Evolutionary conservation across 1,139 yeast genomes (phyloP), one percentile per base, ranked within the genome.

Genomic region (Saccharomycopsis crataegensis): DNA sequence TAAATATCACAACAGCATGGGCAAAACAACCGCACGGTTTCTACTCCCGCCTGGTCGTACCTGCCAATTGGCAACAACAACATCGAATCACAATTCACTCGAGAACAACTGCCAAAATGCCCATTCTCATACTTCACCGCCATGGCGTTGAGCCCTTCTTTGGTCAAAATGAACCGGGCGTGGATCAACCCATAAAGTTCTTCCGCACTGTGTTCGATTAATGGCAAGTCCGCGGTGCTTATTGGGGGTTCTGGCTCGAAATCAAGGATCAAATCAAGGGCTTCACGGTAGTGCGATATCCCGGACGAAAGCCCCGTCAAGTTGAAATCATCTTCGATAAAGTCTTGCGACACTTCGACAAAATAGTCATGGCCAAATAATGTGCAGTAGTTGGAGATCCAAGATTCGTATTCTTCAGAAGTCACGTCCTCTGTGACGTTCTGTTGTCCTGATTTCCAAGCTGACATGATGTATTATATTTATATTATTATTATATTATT

Each of bases 301-400:
- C 86, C 82, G 63, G 83, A 79, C 34, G 87, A 78, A 56, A 93
- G 76, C 2, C 98, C 98, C 1, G 98, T 91, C 62, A 93, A 75
- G 65, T 93, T 93, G 74, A 93, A 93, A 63, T 93, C 98, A 68
- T 93, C 99, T 64, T 91, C 97, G 60, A 93, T 89, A 67, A 90
- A 93, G 52, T 90, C 97, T 56, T 88, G 93, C 1, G 91, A 78
- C 17, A 93, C 96, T 59, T 93, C 95, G 42, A 93, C 96, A 68
- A 90, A 90, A 68, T 84, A 91, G 64, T 93, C 97, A 66, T 90
- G 96, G 31, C 96, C 96, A 64, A 86, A 88, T 60, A 84, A 76
- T 47, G 88, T 80, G 66, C 97, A 90, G 69, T 85, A 91, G 63
- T 86, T 88, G 59, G 87, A 80, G 61, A 93, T 86, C 99, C 99